Evolutionary conservation across 164 flowering plant genomes (phyloP), one percentile per base, ranked within the genome.

Genomic region (Tetrastigma voinierianum): DNA sequence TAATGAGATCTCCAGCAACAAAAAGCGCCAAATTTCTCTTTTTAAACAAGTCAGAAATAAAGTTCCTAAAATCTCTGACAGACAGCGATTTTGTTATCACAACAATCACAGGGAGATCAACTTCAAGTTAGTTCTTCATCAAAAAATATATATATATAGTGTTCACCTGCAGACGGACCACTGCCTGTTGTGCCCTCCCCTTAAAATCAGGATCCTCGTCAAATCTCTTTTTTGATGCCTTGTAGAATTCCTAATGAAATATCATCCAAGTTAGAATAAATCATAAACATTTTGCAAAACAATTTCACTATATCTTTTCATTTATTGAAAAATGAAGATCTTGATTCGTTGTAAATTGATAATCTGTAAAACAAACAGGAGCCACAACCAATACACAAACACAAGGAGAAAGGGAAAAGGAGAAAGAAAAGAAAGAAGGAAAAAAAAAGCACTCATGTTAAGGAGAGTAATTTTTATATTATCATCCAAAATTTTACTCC

Each of bases 131-230:
- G 25, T 10, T 18, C 16, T 24, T 20, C 51, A 21, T 20, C 17
- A 56, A 47, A n/a, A 17, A 16, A 53, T 14, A n/a, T n/a, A n/a
- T n/a, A n/a, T n/a, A n/a, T 2, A 18, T 15, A 3, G 21, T 17
- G 16, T 58, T 78, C 66, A 93, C 99, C 97, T 93, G 99, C 57
- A 96, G 91, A 51, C 76, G 81, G 70, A 96, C 97, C 46, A 96
- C 99, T 6, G 97, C 99, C 65, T 81, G 80, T 57, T 93, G 99
- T 46, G 99, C 98, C 73, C 78, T 82, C 74, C 83, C 90, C 83
- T 92, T 96, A 69, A 93, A 96, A 15, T 23, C 84, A 73, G 90
- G 74, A 80, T 96, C 98, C 13, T 48, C 77, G 54, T 96, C 98
- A 81, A 96, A 96, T 75, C 80, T 89, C 81, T 70, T 67, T 64